Evolutionary conservation across 2,329 filamentous ascomycete species (phyloP).

Genomic region (Exophiala phaeomuriformis): DNA sequence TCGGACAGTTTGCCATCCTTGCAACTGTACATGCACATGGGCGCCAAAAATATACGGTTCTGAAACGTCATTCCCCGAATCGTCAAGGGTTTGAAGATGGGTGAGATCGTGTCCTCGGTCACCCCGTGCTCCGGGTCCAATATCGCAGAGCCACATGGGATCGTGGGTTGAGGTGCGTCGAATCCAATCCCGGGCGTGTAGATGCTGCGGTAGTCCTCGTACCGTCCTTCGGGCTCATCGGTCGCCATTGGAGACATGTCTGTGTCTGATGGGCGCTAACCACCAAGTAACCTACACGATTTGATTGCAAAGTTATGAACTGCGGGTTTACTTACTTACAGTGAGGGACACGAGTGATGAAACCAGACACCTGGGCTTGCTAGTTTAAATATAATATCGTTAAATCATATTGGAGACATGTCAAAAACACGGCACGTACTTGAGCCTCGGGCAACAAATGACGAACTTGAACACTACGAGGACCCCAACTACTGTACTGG

Average conservation of each 20-base stretch:
- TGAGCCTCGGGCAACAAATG: no score
- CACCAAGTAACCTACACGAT: no score
- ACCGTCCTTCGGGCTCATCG: not conserved
- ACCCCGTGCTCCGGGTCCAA: not conserved
- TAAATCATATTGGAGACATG: no score
- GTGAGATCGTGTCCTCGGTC: not conserved
- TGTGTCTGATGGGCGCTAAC: no score
- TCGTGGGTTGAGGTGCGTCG: not conserved
- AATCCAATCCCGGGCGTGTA: not conserved
- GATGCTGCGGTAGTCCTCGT: not conserved
- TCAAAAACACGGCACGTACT: no score
- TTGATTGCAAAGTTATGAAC: no score
- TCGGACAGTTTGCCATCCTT: conserved; percentile 37
- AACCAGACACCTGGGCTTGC: no score
- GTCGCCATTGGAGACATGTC: not conserved
- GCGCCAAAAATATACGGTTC: conserved; percentile 49
- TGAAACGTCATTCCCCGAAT: conserved; percentile 47
- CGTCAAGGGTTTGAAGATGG: conserved; percentile 37
- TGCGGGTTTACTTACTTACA: no score
- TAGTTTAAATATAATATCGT: no score
- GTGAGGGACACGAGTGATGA: no score
- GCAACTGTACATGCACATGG: conserved; percentile 50
- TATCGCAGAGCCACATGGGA: not conserved
- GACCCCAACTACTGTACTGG: no score
- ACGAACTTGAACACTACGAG: no score